phyloP scores from a whole-genome alignment of 495 filamentous ascomycete species.

The Trichocladium antarcticum region DNA sequence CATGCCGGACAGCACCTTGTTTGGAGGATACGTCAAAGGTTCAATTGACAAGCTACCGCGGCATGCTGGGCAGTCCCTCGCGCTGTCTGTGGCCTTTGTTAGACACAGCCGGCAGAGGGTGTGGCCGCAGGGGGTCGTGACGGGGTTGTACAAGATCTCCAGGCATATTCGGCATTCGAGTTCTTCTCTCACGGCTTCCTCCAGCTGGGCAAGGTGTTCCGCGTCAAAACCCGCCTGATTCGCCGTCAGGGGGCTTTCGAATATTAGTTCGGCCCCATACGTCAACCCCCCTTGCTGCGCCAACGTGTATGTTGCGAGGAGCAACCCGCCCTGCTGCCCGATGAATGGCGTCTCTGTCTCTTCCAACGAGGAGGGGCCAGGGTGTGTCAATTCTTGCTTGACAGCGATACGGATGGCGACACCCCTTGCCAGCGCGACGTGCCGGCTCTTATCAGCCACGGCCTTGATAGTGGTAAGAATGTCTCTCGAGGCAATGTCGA shows the following conservation, averaged over 20 bases:
- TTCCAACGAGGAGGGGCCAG: no score
- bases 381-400: no score
- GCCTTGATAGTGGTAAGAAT: conserved; percentile 44
- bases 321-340: no score
- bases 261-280: background rate
- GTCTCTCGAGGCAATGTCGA: conserved; percentile 65
- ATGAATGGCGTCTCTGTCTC: no score
- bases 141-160: conserved; percentile 61
- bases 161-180: conserved; percentile 87
- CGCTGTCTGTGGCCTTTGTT: conserved; percentile 60
- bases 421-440: no score
- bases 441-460: background rate
- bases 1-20: background rate
- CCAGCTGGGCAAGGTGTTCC: conserved; percentile 43
- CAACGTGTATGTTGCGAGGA: background rate
- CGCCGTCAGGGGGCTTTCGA: background rate
- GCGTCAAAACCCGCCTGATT: conserved; percentile 26
- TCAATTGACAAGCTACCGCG: conserved; percentile 54
- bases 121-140: conserved; percentile 79
- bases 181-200: conserved; percentile 51
- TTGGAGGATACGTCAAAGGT: conserved; percentile 30
- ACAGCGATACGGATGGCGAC: no score
- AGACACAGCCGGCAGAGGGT: conserved; percentile 58
- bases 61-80: conserved; percentile 67
- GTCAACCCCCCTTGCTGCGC: background rate